phyloP scores from a whole-genome alignment of 306 rosid species.

The Vigna nakashimae region DNA sequence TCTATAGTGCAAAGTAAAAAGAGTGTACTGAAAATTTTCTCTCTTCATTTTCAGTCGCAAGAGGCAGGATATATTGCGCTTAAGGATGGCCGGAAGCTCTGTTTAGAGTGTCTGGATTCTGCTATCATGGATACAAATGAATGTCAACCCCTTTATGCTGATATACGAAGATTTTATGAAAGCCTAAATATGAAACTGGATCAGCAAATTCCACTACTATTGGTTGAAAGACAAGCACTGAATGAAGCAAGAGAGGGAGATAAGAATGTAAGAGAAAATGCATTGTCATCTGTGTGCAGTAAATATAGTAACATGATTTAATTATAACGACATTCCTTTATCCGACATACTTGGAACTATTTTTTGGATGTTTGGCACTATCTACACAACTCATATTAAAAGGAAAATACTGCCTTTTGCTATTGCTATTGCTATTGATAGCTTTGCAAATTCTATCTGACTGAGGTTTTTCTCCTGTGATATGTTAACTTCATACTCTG shows the following conservation, averaged over 20 bases:
- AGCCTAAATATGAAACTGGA: conserved; percentile 86
- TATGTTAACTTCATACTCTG: conserved; percentile 1
- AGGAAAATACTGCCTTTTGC: conserved; percentile 11
- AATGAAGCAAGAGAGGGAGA: conserved; percentile 99
- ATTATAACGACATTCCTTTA: conserved; percentile 24
- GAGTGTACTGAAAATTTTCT: conserved; percentile 32
- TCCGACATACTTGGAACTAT: conserved; percentile 10
- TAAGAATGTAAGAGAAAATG: conserved; percentile 72
- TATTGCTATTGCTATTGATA: conserved; percentile 40
- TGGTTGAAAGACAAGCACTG: conserved; percentile 97
- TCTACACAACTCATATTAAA: conserved; percentile 5
- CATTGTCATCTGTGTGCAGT: conserved; percentile 37
- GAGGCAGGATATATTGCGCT: conserved; percentile 73
- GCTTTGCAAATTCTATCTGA: conserved; percentile 10
- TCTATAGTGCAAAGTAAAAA: conserved; percentile 30
- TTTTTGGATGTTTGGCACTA: conserved; percentile 33
- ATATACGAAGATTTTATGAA: conserved; percentile 87
- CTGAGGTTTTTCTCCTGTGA: conserved; percentile 8
- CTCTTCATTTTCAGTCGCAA: conserved; percentile 62
- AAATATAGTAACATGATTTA: conserved; percentile 34
- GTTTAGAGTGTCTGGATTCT: conserved; percentile 94
- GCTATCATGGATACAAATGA: conserved; percentile 85
- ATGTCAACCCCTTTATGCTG: conserved; percentile 88
- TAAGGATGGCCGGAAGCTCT: conserved; percentile 93
- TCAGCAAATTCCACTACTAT: conserved; percentile 89